Percentiles rank a stretch among this genome's conserved stretches.
Conservation (phyloP, 768 basidiomycete genomes). For the Peribolospora baueri region DNA sequence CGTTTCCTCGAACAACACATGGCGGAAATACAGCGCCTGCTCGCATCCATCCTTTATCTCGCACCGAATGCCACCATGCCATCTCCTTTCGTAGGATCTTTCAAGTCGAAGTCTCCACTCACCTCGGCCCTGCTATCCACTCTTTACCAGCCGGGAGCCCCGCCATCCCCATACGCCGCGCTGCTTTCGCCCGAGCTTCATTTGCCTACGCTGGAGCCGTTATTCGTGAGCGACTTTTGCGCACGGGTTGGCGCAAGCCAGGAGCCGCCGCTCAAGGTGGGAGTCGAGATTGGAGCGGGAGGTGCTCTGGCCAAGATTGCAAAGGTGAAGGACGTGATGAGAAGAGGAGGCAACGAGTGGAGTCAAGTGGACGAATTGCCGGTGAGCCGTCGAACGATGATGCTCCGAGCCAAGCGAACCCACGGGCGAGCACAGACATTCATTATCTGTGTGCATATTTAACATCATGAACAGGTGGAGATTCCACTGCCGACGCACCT, state of each 20-base stretch:
- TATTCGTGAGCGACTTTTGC: conserved; percentile 78
- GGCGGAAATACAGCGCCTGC: conserved; percentile 41
- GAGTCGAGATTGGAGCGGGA: conserved; percentile 77
- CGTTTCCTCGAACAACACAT: conserved; percentile 37
- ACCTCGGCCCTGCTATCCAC: conserved; percentile 35
- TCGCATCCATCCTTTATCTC: conserved; percentile 44
- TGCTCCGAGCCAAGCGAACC: conserved; percentile 4
- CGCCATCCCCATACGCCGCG: not conserved
- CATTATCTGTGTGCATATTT: not conserved
- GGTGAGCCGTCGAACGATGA: conserved; percentile 24
- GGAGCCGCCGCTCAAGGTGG: conserved; percentile 63
- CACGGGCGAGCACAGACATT: not conserved
- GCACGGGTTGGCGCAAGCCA: conserved; percentile 65
- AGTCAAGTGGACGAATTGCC: conserved; percentile 69
- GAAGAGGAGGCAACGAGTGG: conserved; percentile 60
- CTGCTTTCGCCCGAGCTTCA: not conserved
- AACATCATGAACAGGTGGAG: conserved; percentile 42
- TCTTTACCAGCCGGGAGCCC: not conserved
- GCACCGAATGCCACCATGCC: conserved; percentile 23
- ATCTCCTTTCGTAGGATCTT: conserved; percentile 14
- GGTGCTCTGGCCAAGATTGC: conserved; percentile 78
- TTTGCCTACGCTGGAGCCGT: conserved; percentile 30
- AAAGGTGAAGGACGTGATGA: conserved; percentile 84
- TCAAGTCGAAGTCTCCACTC: conserved; percentile 30
- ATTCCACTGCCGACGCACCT: conserved; percentile 55